Evolutionary conservation across 805 yeast genomes (phyloP).

Genomic region (Brettanomyces custersianus): DNA sequence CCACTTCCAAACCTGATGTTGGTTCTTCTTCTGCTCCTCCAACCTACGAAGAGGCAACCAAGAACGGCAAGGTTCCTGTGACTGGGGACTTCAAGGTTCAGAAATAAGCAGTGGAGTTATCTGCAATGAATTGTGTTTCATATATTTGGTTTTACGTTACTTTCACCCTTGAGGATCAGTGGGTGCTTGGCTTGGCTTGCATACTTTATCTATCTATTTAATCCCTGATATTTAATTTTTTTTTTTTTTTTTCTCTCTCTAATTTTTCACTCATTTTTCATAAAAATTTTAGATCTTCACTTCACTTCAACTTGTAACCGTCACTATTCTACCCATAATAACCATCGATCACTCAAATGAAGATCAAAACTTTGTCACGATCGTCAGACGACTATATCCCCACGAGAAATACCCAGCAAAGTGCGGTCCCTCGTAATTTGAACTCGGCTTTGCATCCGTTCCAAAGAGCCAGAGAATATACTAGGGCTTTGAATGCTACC

Average conservation of each 20-base stretch:
- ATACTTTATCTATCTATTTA: too few relatives aligned
- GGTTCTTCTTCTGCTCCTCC: conserved; percentile 1
- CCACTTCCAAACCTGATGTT: not conserved
- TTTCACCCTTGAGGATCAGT: too few relatives aligned
- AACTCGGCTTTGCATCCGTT: conserved; percentile 95
- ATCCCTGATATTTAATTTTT: not conserved
- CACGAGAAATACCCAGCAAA: conserved; percentile 81
- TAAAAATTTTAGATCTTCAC: not conserved
- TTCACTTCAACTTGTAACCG: not conserved
- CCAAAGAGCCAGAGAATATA: conserved; percentile 93
- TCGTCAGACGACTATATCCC: conserved; percentile 92
- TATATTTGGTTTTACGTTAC: too few relatives aligned
- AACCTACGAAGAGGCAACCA: conserved; percentile 3
- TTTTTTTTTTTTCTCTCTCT: not conserved
- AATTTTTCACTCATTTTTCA: not conserved
- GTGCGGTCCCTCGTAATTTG: conserved; percentile 78
- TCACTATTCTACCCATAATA: not conserved
- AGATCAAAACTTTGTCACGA: conserved; percentile 80
- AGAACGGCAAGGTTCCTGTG: not conserved
- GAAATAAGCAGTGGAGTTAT: too few relatives aligned
- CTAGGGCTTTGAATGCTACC: conserved; percentile 90
- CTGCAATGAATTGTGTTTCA: too few relatives aligned
- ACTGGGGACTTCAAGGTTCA: conserved; percentile 10
- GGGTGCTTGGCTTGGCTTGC: too few relatives aligned
- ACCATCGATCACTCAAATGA: conserved; percentile 33